Percentiles rank a stretch among this genome's conserved stretches.
Conservation (phyloP, 2,329 filamentous ascomycete species). For the Fusarium sp. region DNA sequence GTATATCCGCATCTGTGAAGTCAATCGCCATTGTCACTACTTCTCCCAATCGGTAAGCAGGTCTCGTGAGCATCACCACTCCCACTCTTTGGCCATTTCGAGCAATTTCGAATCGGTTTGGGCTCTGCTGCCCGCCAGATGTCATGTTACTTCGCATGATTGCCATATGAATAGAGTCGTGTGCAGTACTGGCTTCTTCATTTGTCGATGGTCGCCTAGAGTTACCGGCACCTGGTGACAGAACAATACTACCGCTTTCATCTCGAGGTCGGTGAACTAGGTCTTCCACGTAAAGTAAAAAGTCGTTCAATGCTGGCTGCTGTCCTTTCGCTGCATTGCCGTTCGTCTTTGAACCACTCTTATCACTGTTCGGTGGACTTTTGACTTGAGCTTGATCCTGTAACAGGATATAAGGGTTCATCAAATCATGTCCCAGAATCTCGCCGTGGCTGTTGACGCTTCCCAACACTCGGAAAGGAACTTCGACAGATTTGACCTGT, state of each 20-base stretch:
- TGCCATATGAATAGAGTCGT: constrained; percentile 90
- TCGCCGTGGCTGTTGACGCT: constrained; percentile 92
- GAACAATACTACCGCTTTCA: constrained; percentile 69
- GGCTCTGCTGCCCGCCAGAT: constrained; percentile 77
- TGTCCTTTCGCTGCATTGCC: constrained; percentile 49
- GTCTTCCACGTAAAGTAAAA: constrained; percentile 82
- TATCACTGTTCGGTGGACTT: constrained; percentile 52
- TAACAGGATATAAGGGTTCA: constrained; percentile 92
- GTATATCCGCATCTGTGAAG: constrained; percentile 80
- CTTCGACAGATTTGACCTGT: constrained; percentile 88
- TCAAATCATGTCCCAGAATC: constrained; percentile 91
- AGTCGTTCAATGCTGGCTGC: constrained; percentile 70
- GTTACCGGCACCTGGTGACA: constrained; percentile 74
- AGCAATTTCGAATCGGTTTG: constrained; percentile 96
- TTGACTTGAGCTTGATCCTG: constrained; percentile 82
- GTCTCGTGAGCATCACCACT: constrained; percentile 88
- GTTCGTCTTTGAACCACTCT: constrained; percentile 46
- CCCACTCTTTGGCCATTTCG: constrained; percentile 92
- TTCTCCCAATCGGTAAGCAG: constrained; percentile 91
- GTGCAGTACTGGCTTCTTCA: constrained; percentile 73
- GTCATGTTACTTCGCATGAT: constrained; percentile 85
- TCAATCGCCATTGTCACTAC: constrained; percentile 87
- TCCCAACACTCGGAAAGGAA: constrained; percentile 92
- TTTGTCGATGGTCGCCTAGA: constrained; percentile 68
- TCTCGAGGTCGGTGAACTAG: constrained; percentile 73